Evolutionary conservation across 768 basidiomycete species (phyloP).

Genomic region (Favolaschia claudopus): DNA sequence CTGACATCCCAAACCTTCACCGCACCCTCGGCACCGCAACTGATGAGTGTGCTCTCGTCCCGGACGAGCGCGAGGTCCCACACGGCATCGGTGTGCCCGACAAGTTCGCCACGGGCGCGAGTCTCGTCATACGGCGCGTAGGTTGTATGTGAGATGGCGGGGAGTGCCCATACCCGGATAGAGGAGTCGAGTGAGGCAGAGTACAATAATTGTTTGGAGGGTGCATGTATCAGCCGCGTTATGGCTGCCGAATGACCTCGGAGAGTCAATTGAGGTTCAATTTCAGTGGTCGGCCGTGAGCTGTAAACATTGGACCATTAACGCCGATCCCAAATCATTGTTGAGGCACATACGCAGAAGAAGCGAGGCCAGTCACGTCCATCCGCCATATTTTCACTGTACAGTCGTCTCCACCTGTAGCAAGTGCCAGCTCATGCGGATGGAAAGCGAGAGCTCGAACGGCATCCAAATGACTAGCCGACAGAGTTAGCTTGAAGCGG

Average conservation of each 20-base stretch:
- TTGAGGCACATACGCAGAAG: slow-evolving; percentile 69
- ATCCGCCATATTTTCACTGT: slow-evolving; percentile 97
- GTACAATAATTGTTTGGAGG: slow-evolving; percentile 79
- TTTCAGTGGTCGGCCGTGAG: slow-evolving; percentile 78
- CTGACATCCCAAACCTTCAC: slow-evolving; percentile 95
- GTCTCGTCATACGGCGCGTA: slow-evolving; percentile 92
- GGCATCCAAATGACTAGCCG: slow-evolving; percentile 85
- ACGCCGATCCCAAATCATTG: slow-evolving; percentile 8
- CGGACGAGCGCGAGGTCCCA: slow-evolving; percentile 93
- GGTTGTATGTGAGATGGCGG: slow-evolving; percentile 78
- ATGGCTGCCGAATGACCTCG: slow-evolving; percentile 94
- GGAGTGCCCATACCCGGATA: slow-evolving; percentile 90
- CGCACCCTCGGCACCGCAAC: slow-evolving; percentile 88
- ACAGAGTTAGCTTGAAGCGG: slow-evolving; percentile 19
- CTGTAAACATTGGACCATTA: slow-evolving; percentile 52
- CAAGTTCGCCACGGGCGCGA: slow-evolving; percentile 77
- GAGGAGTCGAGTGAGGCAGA: slow-evolving; percentile 94
- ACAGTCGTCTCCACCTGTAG: slow-evolving; percentile 94
- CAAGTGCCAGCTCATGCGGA: slow-evolving; percentile 82
- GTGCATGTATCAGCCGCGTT: slow-evolving; percentile 83
- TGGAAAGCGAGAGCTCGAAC: slow-evolving; percentile 93
- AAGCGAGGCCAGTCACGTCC: slow-evolving; percentile 77
- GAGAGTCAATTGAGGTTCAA: slow-evolving; percentile 92
- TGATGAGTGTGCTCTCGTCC: slow-evolving; percentile 85
- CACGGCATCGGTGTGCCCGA: slow-evolving; percentile 94